Evolutionary conservation across 345 rosid genomes (phyloP).

Genomic region (Theobroma cacao): DNA sequence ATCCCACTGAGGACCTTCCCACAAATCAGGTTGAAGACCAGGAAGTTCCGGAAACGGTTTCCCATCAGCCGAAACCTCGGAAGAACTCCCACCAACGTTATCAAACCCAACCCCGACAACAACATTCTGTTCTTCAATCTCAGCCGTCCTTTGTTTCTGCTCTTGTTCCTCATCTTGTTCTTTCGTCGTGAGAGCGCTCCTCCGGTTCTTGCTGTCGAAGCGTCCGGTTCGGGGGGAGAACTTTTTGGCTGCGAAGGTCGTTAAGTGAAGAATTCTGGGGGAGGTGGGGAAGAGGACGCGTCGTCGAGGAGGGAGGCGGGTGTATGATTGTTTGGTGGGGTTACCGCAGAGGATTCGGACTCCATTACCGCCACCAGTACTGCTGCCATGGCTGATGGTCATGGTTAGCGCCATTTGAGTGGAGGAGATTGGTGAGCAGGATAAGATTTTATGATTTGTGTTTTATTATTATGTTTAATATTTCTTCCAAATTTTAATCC

Average conservation of each 20-base stretch:
- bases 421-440: conserved; percentile 26
- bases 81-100: conserved; percentile 18
- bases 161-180: conserved; percentile 32
- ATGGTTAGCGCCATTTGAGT: conserved; percentile 56
- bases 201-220: conserved; percentile 63
- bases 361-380: conserved; percentile 32
- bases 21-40: conserved; percentile 59
- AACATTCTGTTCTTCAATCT: conserved; percentile 30
- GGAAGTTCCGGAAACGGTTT: conserved; percentile 55
- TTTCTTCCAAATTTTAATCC: neutral
- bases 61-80: conserved; percentile 23
- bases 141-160: conserved; percentile 16
- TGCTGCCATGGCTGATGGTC: conserved; percentile 10
- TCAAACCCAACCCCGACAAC: conserved; percentile 21
- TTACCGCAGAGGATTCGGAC: conserved; percentile 32
- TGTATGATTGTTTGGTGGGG: conserved; percentile 17
- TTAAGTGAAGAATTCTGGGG: conserved; percentile 34
- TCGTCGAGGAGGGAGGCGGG: conserved; percentile 23
- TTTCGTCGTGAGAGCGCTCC: conserved; percentile 40
- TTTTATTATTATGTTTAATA: neutral
- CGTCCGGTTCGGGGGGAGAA: conserved; percentile 60
- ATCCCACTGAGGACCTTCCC: conserved; percentile 88
- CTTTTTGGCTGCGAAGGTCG: conserved; percentile 63
- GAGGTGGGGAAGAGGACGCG: conserved; percentile 22
- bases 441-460: conserved; percentile 10